A percentile compares a stretch with the other conserved stretches of the same genome.
These are phyloP conservation scores for Francoa sonchifolia DNA, from an alignment of 441 rosid species.

Conservation along the genomic window DNA sequence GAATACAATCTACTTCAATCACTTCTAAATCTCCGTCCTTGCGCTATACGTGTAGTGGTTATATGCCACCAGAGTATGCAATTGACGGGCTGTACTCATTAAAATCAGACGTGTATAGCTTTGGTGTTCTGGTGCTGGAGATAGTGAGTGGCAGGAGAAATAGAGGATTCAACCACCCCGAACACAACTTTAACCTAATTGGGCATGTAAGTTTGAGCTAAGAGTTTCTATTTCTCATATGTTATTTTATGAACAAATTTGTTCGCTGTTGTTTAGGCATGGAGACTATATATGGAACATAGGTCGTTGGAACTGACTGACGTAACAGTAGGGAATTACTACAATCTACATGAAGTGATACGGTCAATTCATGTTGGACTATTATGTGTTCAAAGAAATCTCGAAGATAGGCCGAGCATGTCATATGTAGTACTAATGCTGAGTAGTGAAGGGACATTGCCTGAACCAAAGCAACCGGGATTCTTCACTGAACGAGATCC, in stretches of 20 bases:
- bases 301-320: slow-evolving; percentile 3
- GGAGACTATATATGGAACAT: slow-evolving; percentile 22
- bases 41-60: slow-evolving; percentile 8
- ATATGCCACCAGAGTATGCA: slow-evolving; percentile 20
- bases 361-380: slow-evolving; percentile 10
- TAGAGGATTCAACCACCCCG: slow-evolving; percentile 12
- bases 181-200: slow-evolving; percentile 14
- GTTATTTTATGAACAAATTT: no score
- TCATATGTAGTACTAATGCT: slow-evolving; percentile 8
- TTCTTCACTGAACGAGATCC: neutral
- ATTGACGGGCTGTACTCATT: slow-evolving; percentile 6
- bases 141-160: slow-evolving; percentile 17
- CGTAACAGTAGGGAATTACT: neutral
- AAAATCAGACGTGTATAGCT: slow-evolving; percentile 18
- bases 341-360: neutral
- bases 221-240: neutral
- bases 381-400: slow-evolving; percentile 3
- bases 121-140: slow-evolving; percentile 11
- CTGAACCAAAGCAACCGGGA: slow-evolving; percentile 11
- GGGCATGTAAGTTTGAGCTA: slow-evolving; percentile 18
- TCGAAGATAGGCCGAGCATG: slow-evolving; percentile 9
- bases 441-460: neutral
- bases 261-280: slow-evolving; percentile 18
- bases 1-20: neutral
- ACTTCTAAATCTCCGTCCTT: neutral